Conservation (phyloP, 805 yeast species). For the Ogataea henricii region DNA sequence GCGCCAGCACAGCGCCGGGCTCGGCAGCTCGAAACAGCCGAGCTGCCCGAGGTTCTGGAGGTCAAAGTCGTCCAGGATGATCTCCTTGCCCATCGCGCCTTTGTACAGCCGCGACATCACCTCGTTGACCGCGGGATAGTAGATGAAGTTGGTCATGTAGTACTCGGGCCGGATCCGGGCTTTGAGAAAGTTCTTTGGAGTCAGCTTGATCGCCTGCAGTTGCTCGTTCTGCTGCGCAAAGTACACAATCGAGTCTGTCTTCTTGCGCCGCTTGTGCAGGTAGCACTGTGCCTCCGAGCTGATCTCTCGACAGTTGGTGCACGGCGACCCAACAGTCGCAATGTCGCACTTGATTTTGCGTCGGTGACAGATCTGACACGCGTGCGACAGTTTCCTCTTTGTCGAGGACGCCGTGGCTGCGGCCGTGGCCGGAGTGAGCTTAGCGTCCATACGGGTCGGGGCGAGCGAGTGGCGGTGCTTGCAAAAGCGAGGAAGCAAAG, state of each 20-base stretch:
- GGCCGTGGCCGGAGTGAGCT: background rate
- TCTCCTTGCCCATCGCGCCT: constrained; percentile 15
- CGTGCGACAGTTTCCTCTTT: constrained; percentile 42
- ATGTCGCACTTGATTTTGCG: constrained; percentile 79
- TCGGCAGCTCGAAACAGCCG: constrained; percentile 72
- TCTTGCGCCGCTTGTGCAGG: constrained; percentile 48
- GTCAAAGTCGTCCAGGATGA: constrained; percentile 42
- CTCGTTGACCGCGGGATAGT: constrained; percentile 14
- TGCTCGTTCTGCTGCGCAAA: constrained; percentile 17
- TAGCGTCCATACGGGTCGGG: too few relatives aligned
- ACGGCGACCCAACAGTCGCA: constrained; percentile 47
- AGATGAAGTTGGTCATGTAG: constrained; percentile 9
- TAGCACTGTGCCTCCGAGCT: constrained; percentile 70
- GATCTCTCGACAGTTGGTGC: constrained; percentile 66
- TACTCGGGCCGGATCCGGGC: constrained; percentile 11
- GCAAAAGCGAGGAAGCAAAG: too few relatives aligned
- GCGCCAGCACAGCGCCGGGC: constrained; percentile 59
- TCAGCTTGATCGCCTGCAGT: constrained; percentile 16
- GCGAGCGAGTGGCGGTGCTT: too few relatives aligned
- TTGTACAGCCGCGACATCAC: constrained; percentile 14
- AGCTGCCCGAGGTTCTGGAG: constrained; percentile 60
- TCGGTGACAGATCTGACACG: constrained; percentile 71
- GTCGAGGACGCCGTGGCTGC: background rate
- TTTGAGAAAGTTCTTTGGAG: constrained; percentile 15
- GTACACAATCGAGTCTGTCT: constrained; percentile 17